Conservation (phyloP, 371 early-diverging fungal species). For the Actinomortierella ambigua region DNA sequence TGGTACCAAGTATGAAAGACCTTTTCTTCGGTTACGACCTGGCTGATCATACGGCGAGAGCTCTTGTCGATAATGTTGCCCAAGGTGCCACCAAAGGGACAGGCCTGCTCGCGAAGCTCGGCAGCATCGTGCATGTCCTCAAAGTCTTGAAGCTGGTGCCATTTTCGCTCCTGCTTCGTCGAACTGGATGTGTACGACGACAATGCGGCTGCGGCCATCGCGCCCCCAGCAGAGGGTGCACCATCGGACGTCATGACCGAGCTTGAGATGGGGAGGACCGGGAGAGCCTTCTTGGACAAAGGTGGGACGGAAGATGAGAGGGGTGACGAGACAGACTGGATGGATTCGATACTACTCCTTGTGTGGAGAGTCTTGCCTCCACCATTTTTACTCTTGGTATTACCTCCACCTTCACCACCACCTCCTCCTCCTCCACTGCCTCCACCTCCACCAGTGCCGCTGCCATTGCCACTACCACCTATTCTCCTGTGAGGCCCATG, state of each 20-base stretch:
- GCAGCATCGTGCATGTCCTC: conserved; percentile 7
- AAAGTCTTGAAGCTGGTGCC: conserved; percentile 3
- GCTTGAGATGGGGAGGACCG: conserved; percentile 7
- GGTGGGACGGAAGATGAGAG: background rate
- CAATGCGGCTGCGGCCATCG: background rate
- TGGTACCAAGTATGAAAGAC: conserved; percentile 34
- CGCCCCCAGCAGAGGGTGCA: background rate
- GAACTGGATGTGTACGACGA: background rate
- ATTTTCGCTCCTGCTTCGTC: background rate
- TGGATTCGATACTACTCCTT: too few relatives aligned
- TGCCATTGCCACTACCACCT: too few relatives aligned
- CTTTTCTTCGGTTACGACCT: conserved; percentile 27
- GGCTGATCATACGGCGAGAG: conserved; percentile 19
- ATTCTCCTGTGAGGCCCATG: background rate
- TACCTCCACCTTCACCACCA: background rate
- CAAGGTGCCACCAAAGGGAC: conserved; percentile 28
- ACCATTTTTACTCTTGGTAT: conserved; percentile 3
- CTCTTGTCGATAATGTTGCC: conserved; percentile 31
- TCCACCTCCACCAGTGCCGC: too few relatives aligned
- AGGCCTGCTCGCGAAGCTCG: conserved; percentile 24
- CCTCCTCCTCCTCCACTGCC: background rate
- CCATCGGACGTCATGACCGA: background rate
- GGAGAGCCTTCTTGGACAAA: background rate
- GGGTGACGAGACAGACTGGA: too few relatives aligned
- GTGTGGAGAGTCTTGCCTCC: background rate